Evolutionary conservation across 768 basidiomycete species (phyloP).

Genomic region (Lenzites betulinus): DNA sequence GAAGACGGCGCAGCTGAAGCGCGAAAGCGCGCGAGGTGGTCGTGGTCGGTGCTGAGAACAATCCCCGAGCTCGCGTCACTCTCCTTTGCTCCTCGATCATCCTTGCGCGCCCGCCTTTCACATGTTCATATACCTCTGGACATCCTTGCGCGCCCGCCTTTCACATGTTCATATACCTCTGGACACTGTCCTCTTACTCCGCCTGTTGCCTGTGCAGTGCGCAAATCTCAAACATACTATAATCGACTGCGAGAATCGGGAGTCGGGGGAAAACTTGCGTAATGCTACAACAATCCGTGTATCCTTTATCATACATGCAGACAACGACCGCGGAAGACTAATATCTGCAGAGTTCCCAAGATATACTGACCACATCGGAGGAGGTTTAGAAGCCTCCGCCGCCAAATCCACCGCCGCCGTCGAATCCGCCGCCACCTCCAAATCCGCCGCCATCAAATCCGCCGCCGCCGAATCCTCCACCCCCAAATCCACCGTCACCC

Average conservation of each 20-base stretch:
- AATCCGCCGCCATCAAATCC: neutral
- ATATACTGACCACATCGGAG: neutral
- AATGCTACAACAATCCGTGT: too few species aligned
- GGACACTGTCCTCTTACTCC: too few species aligned
- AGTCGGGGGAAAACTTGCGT: too few species aligned
- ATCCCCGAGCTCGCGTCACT: neutral
- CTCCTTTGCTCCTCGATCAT: neutral
- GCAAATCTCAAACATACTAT: too few species aligned
- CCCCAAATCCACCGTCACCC: constrained; percentile 22
- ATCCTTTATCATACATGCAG: too few species aligned
- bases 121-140: too few species aligned
- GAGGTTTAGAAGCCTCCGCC: constrained; percentile 24
- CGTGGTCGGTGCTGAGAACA: constrained; percentile 5
- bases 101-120: neutral
- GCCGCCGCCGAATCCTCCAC: constrained; percentile 1
- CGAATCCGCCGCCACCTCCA: constrained; percentile 1
- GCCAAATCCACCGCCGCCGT: constrained; percentile 22
- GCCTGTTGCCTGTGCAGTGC: too few species aligned
- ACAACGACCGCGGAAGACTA: too few species aligned
- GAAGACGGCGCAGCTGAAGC: constrained; percentile 8
- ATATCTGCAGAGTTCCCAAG: too few species aligned
- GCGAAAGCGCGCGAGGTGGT: constrained; percentile 1
- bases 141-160: too few species aligned
- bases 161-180: too few species aligned
- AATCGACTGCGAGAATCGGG: too few species aligned